Evolutionary conservation across 805 yeast genomes (phyloP), one percentile per base, ranked within the genome.

Genomic region (Schizosaccharomyces lindneri): DNA sequence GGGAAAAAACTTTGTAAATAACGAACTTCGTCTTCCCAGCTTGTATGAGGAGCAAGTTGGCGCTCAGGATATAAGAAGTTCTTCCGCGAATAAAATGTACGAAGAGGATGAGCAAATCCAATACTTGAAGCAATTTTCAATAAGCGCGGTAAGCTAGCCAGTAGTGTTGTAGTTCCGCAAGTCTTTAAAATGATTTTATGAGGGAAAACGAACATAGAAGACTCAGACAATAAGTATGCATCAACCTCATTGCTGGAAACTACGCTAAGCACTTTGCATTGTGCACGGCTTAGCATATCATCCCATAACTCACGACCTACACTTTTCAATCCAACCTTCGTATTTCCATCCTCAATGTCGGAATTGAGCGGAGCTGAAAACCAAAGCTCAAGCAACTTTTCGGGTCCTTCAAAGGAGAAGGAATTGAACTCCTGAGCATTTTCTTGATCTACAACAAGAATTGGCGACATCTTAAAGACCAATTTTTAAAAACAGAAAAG

Each of bases 81-180:
- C 71, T 95, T 81, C 70, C 97, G 80, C 4, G 97, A 87, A 72
- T 93, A 90, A 68, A 90, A 88, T 5, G 87, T 81, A 66, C 84
- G 79, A 72, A 77, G 79, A 41, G 87, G 81, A 62, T 67, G 67
- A 17, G 65, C 64, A 69, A 62, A 74, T 61, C 80, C 81, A 73
- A 64, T 71, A 62, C 74, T 74, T 4, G 69, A 64, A 3, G 81
- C 78, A 43, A 79, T 68, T 59, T 79, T 79, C 64, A 85, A 79
- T 61, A 90, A 72, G 61, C 79, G 77, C 32, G 80, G 81, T 32
- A 90, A 72, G 65, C 96, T 90, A 29, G 81, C 79, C 63, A 90
- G 76, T 0, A 95, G 84, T 1, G 95, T 87, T 0, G 97, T 90
- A 3, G 97, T 89, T 6, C 98, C 98, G 71, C 98, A 90, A 4